Conservation (phyloP, 2,329 filamentous ascomycete species). For the Colletotrichum sp. region DNA sequence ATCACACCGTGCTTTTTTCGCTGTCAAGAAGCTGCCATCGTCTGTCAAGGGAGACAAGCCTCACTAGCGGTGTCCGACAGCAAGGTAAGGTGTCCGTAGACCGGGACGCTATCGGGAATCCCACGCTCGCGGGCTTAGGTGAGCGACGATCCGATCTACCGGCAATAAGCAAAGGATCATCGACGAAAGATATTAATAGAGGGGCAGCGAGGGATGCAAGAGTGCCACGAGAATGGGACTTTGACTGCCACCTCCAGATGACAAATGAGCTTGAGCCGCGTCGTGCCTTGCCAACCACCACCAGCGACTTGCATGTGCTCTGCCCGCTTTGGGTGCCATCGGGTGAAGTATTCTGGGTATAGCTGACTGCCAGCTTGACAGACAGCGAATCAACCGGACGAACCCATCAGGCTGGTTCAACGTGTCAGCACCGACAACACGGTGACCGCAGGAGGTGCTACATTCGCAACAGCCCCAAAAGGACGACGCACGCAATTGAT, state of each 20-base stretch:
- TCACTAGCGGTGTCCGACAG: not conserved
- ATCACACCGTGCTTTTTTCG: not conserved
- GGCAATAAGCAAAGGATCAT: not conserved
- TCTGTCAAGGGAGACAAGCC: not conserved
- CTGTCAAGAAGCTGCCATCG: not conserved
- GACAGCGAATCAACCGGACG: not conserved
- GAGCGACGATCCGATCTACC: slow-evolving; percentile 4
- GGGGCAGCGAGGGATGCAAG: not conserved
- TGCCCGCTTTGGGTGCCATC: not conserved
- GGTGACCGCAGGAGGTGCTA: not conserved
- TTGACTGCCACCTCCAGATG: not conserved
- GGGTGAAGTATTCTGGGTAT: not conserved
- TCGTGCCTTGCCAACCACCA: not conserved
- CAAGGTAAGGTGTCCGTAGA: not conserved
- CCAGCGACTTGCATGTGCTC: not conserved
- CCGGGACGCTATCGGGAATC: not conserved
- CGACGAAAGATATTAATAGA: slow-evolving; percentile 3
- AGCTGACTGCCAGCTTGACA: not conserved
- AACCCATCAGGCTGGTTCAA: not conserved
- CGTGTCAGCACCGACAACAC: not conserved
- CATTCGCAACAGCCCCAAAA: not conserved
- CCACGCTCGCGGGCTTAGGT: not conserved
- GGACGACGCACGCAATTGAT: not conserved
- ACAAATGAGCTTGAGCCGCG: not conserved
- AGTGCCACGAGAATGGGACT: not conserved